These are phyloP conservation scores for Ceratocystis colombiana DNA, from an alignment of 2,329 filamentous ascomycete species.

Conservation along the genomic window DNA sequence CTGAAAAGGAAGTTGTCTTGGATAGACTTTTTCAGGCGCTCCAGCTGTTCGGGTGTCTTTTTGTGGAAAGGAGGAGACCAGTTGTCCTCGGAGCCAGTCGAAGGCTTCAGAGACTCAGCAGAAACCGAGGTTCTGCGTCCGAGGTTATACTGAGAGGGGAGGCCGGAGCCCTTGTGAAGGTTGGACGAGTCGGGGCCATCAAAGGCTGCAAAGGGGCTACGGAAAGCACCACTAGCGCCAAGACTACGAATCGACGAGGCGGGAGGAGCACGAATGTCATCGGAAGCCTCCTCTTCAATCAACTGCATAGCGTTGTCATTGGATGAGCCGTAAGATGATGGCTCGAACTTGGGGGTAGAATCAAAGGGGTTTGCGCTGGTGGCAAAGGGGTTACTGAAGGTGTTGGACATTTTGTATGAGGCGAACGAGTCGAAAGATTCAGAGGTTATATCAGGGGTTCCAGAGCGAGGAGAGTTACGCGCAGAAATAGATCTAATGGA, in stretches of 20 bases:
- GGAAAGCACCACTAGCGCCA: constrained; percentile 26
- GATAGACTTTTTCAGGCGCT: constrained; percentile 70
- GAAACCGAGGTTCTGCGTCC: constrained; percentile 90
- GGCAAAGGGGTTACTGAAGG: constrained; percentile 64
- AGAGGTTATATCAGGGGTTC: constrained; percentile 21
- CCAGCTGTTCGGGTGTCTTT: constrained; percentile 72
- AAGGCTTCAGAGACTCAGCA: constrained; percentile 89
- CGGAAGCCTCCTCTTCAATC: constrained; percentile 76
- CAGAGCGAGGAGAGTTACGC: constrained; percentile 24
- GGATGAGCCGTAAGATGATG: constrained; percentile 31
- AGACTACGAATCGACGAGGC: constrained; percentile 39
- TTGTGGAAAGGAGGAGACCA: constrained; percentile 80
- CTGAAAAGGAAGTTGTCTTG: constrained; percentile 87
- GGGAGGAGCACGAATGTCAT: constrained; percentile 64
- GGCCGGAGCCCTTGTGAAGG: constrained; percentile 51
- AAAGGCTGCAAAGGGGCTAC: constrained; percentile 46
- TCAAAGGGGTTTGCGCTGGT: constrained; percentile 65
- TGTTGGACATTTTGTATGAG: constrained; percentile 42
- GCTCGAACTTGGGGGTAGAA: constrained; percentile 36
- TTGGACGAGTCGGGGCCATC: constrained; percentile 39
- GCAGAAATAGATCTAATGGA: constrained; percentile 22
- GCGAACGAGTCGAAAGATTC: constrained; percentile 23
- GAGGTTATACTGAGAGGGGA: constrained; percentile 90
- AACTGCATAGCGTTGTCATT: constrained; percentile 38
- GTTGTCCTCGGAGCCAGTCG: constrained; percentile 69